Evolutionary conservation across 1,284 basidiomycete genomes (phyloP).

Genomic region (Xerocomus amazonicus): DNA sequence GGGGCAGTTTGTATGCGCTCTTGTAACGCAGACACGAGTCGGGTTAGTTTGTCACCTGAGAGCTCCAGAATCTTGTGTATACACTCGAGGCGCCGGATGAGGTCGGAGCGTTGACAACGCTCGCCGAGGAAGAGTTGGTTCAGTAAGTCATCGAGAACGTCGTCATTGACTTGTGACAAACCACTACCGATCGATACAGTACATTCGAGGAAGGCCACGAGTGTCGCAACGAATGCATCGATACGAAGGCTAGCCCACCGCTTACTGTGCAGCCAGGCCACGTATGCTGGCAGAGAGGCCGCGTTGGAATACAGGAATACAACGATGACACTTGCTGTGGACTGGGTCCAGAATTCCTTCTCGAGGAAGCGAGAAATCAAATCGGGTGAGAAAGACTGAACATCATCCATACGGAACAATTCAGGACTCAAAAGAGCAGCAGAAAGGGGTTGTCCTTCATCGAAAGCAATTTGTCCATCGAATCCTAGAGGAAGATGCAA

Average conservation of each 20-base stretch:
- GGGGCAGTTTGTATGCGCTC: conserved; percentile 15
- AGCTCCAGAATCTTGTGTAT: conserved; percentile 20
- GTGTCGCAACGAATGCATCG: conserved; percentile 9
- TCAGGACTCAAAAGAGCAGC: conserved; percentile 22
- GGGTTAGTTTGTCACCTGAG: conserved; percentile 9
- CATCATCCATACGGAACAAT: conserved; percentile 26
- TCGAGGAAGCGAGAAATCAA: conserved; percentile 35
- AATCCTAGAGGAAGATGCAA: conserved; percentile 43
- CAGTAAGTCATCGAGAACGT: conserved; percentile 15
- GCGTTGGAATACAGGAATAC: conserved; percentile 41
- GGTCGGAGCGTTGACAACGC: background rate
- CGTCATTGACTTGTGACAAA: conserved; percentile 18
- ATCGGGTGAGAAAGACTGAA: conserved; percentile 21
- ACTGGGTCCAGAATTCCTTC: conserved; percentile 39
- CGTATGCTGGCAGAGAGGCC: conserved; percentile 15
- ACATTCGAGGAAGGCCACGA: conserved; percentile 29
- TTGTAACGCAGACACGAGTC: conserved; percentile 16
- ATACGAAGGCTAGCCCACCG: conserved; percentile 13
- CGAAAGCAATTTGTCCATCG: conserved; percentile 32
- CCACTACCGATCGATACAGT: conserved; percentile 6
- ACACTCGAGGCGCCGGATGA: conserved; percentile 13
- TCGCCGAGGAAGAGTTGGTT: conserved; percentile 12
- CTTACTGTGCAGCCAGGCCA: conserved; percentile 32
- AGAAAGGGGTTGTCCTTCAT: conserved; percentile 12
- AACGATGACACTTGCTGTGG: conserved; percentile 40